phyloP scores from a whole-genome alignment of 1,284 basidiomycete species.

The Ustilago xerochloae region DNA sequence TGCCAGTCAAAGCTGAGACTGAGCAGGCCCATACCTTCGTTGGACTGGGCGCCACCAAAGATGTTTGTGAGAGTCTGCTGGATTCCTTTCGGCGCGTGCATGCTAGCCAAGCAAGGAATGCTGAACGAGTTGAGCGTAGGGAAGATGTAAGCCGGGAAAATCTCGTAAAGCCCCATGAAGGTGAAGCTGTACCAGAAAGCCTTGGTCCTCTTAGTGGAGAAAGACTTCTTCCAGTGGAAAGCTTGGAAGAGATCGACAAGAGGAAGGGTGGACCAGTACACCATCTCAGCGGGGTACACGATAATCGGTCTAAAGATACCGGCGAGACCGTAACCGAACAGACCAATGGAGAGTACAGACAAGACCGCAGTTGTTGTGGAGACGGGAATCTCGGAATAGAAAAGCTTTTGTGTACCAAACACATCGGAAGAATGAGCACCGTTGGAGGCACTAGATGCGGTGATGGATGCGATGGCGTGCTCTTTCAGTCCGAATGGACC shows the following conservation, averaged over 20 bases:
- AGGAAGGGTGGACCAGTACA: slow-evolving; percentile 61
- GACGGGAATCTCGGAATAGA: slow-evolving; percentile 28
- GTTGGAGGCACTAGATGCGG: slow-evolving; percentile 71
- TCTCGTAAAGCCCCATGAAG: slow-evolving; percentile 32
- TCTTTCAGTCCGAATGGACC: slow-evolving; percentile 74
- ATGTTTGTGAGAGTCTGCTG: slow-evolving; percentile 55
- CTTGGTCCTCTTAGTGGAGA: slow-evolving; percentile 71
- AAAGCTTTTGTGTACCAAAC: slow-evolving; percentile 43
- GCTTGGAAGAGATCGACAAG: slow-evolving; percentile 59
- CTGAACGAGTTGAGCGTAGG: slow-evolving; percentile 63
- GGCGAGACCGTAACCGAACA: slow-evolving; percentile 77
- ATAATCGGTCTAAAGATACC: slow-evolving; percentile 34
- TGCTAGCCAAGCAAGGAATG: slow-evolving; percentile 71
- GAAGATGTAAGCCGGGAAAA: slow-evolving; percentile 71
- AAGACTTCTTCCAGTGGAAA: slow-evolving; percentile 68
- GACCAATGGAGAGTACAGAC: slow-evolving; percentile 76
- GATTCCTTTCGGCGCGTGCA: slow-evolving; percentile 70
- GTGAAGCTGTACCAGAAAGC: slow-evolving; percentile 73
- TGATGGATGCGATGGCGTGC: slow-evolving; percentile 76
- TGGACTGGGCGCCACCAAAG: slow-evolving; percentile 60
- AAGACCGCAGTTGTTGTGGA: slow-evolving; percentile 73
- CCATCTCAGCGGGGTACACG: slow-evolving; percentile 67
- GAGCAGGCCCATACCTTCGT: slow-evolving; percentile 59
- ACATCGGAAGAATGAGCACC: slow-evolving; percentile 19
- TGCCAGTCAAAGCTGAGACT: slow-evolving; percentile 52